A percentile compares a stretch with the other conserved stretches of the same genome.
Evolutionary conservation across 805 yeast genomes (phyloP).

Genomic region (Saccharomycopsis guyanensis): DNA sequence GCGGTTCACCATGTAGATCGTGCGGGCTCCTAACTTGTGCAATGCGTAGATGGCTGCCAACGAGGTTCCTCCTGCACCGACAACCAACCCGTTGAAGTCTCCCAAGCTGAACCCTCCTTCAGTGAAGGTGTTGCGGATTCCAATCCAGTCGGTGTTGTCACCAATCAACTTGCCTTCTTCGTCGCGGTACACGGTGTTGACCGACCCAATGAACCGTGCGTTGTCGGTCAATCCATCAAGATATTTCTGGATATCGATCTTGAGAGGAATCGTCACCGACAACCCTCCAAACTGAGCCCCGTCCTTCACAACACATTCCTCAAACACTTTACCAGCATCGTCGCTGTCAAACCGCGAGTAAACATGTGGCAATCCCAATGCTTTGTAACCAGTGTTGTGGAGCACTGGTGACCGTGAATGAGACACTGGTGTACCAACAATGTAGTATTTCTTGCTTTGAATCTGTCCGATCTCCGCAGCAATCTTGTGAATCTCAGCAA

Average conservation of each 20-base stretch:
- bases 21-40: slow-evolving; percentile 64
- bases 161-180: slow-evolving; percentile 51
- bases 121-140: slow-evolving; percentile 63
- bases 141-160: slow-evolving; percentile 94
- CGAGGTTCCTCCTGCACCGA: slow-evolving; percentile 98
- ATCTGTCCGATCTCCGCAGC: slow-evolving; percentile 58
- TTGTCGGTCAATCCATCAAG: slow-evolving; percentile 63
- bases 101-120: slow-evolving; percentile 41
- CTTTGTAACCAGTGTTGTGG: slow-evolving; percentile 71
- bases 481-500: slow-evolving; percentile 54
- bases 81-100: slow-evolving; percentile 56
- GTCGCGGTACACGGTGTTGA: slow-evolving; percentile 71
- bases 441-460: slow-evolving; percentile 49
- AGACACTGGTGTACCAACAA: slow-evolving; percentile 73
- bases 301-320: slow-evolving; percentile 22
- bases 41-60: slow-evolving; percentile 91
- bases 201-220: slow-evolving; percentile 84
- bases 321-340: slow-evolving; percentile 48
- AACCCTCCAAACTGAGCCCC: slow-evolving; percentile 75
- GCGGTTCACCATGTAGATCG: slow-evolving; percentile 75
- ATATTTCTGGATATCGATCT: slow-evolving; percentile 66
- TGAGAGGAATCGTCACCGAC: slow-evolving; percentile 91
- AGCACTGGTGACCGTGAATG: slow-evolving; percentile 88
- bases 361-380: slow-evolving; percentile 69
- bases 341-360: slow-evolving; percentile 65